phyloP scores from a whole-genome alignment of 495 filamentous ascomycete species.

The Cetradonia linearis region DNA sequence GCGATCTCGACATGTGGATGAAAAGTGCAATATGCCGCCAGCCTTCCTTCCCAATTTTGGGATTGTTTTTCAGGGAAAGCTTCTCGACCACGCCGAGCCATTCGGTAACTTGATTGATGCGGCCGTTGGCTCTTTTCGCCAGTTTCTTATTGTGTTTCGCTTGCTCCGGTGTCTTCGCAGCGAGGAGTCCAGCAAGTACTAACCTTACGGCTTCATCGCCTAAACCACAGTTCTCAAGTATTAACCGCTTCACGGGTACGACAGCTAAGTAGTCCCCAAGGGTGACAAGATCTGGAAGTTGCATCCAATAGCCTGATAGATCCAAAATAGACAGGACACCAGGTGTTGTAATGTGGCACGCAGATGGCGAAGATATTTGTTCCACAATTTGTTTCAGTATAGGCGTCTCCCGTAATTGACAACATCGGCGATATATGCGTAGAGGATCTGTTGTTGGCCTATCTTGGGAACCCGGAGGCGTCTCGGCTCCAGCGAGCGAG shows the following conservation, averaged over 20 bases:
- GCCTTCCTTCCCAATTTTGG: constrained; percentile 70
- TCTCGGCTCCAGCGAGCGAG: constrained; percentile 26
- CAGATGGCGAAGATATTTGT: constrained; percentile 63
- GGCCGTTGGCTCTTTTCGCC: constrained; percentile 24
- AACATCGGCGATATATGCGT: constrained; percentile 89
- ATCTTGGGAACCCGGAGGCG: constrained; percentile 45
- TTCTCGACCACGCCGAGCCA: constrained; percentile 69
- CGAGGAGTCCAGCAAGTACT: constrained; percentile 75
- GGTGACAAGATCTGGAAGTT: constrained; percentile 69
- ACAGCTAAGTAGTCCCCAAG: constrained; percentile 90
- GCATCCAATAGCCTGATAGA: constrained; percentile 73
- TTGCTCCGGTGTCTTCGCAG: constrained; percentile 57
- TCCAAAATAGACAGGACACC: constrained; percentile 74
- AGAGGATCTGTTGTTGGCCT: constrained; percentile 82
- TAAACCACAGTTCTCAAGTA: constrained; percentile 77
- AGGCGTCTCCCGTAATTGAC: constrained; percentile 82
- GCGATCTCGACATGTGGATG: constrained; percentile 73
- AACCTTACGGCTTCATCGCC: constrained; percentile 78
- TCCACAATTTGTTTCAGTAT: constrained; percentile 81
- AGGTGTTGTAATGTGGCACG: constrained; percentile 46
- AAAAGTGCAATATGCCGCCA: constrained; percentile 91
- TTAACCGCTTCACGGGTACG: constrained; percentile 75
- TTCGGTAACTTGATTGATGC: constrained; percentile 29
- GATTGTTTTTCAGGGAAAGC: constrained; percentile 79
- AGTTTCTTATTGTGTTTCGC: constrained; percentile 37